Evolutionary conservation across 2,329 filamentous ascomycete species (phyloP).

Genomic region (Pseudogymnoascus sp.): DNA sequence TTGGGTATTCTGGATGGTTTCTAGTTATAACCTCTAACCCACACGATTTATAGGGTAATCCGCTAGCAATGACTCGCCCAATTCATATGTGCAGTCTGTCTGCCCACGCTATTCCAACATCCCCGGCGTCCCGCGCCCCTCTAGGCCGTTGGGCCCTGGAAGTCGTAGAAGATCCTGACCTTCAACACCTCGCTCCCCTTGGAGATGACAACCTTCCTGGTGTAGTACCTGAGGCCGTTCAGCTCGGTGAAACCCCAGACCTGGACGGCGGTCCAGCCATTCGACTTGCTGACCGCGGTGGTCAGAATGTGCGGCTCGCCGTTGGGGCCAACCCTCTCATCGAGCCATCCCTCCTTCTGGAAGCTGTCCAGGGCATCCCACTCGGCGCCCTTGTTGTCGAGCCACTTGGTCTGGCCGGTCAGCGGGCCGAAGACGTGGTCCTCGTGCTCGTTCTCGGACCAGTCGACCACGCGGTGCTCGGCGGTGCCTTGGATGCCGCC

Average conservation of each 20-base stretch:
- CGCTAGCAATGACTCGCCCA: not conserved
- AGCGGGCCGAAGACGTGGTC: slow-evolving; percentile 59
- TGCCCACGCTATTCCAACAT: not conserved
- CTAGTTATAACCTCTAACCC: slow-evolving; percentile 2
- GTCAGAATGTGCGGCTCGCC: slow-evolving; percentile 41
- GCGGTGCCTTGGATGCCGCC: slow-evolving; percentile 53
- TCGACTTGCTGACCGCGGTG: slow-evolving; percentile 40
- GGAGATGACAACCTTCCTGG: slow-evolving; percentile 32
- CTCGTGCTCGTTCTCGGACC: slow-evolving; percentile 43
- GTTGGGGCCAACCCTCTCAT: slow-evolving; percentile 34
- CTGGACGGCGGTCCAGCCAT: slow-evolving; percentile 49
- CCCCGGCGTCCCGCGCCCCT: not conserved
- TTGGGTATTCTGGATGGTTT: slow-evolving; percentile 4
- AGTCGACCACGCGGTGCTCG: slow-evolving; percentile 52
- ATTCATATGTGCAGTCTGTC: not conserved
- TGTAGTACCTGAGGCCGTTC: slow-evolving; percentile 34
- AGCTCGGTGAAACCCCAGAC: slow-evolving; percentile 41
- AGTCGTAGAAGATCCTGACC: slow-evolving; percentile 37
- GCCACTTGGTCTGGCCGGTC: slow-evolving; percentile 40
- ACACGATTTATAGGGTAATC: not conserved
- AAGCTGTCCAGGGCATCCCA: slow-evolving; percentile 35
- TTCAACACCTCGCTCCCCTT: slow-evolving; percentile 31
- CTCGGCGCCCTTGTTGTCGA: slow-evolving; percentile 29
- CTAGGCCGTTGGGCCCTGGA: not conserved
- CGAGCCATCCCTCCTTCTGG: slow-evolving; percentile 42